A percentile compares a stretch with the other conserved stretches of the same genome.
Conservation (phyloP, 768 basidiomycete species). For the Suillus plorans region DNA sequence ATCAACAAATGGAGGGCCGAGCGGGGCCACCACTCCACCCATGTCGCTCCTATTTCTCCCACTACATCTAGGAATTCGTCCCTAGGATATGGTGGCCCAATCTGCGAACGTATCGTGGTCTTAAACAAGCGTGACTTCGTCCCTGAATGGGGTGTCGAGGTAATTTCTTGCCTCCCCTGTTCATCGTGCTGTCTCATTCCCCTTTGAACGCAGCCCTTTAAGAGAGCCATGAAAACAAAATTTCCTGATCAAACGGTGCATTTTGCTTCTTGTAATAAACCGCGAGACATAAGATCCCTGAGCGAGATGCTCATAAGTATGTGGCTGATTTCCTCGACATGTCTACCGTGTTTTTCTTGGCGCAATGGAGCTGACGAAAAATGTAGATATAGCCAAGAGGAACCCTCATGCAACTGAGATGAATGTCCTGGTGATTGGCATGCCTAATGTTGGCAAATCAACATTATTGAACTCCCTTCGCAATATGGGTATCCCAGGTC, state of each 20-base stretch:
- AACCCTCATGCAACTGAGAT: slow-evolving; percentile 72
- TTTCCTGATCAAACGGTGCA: slow-evolving; percentile 69
- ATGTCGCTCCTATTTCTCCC: slow-evolving; percentile 39
- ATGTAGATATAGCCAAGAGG: slow-evolving; percentile 64
- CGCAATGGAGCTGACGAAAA: neutral
- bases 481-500: slow-evolving; percentile 81
- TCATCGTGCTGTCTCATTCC: neutral
- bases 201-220: slow-evolving; percentile 59
- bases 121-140: slow-evolving; percentile 94
- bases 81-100: slow-evolving; percentile 25
- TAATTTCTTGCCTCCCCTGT: slow-evolving; percentile 30
- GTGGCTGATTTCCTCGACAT: slow-evolving; percentile 32
- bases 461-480: slow-evolving; percentile 89
- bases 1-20: slow-evolving; percentile 69
- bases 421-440: slow-evolving; percentile 92
- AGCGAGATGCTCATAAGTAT: slow-evolving; percentile 72
- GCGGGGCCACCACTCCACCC: slow-evolving; percentile 55
- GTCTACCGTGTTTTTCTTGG: neutral
- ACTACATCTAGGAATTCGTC: slow-evolving; percentile 20
- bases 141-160: slow-evolving; percentile 84
- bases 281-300: slow-evolving; percentile 61
- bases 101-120: slow-evolving; percentile 86
- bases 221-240: slow-evolving; percentile 64
- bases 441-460: slow-evolving; percentile 99
- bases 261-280: slow-evolving; percentile 72